Evolutionary conservation across 2,329 filamentous ascomycete species (phyloP), one percentile per base, ranked within the genome.

Genomic region (Nothophoma quercina): DNA sequence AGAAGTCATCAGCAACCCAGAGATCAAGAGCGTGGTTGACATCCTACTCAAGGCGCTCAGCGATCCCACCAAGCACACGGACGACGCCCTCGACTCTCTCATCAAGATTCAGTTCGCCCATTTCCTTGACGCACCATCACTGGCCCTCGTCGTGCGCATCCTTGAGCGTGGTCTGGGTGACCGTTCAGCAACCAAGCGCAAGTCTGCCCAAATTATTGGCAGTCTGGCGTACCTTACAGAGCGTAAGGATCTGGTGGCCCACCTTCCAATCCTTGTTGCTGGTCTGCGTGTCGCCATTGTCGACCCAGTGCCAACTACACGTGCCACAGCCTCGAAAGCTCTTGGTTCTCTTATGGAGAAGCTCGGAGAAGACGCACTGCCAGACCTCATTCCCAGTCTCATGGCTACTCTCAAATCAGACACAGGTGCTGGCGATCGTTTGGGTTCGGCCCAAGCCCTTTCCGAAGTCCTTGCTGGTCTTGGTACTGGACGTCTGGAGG

Each of bases 21-120:
- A 99, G 76, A 91, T 99, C 70, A 97, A 97, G 83, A 85, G 88
- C 59, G 82, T 98, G 12, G 93, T 98, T 52, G 88, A 89, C 65
- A 89, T 97, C 50, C 84, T 99, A 26, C 87, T 99, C 64, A 98
- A 97, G 77, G 96, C 95, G 57, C 85, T 99, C 54, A 99, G 95
- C 68, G 95, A 99, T 72, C 93, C 95, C 1, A 99, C 93, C 0
- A 98, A 95, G 72, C 91, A 96, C 77, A 99, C 96, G 0, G 93
- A 99, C 68, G 90, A 96, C 62, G 95, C 95, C 13, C 81, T 99
- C 55, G 93, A 99, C 72, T 83, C 91, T 0, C 84, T 99, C 52
- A 97, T 99, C 79, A 97, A 96, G 78, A 90, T 99, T n/a, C 92
- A 92, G 40, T 99, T 99, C 71, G 88, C 97, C 12, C 95, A 99